Conservation (phyloP, 345 rosid genomes). For the Salix exigua region DNA sequence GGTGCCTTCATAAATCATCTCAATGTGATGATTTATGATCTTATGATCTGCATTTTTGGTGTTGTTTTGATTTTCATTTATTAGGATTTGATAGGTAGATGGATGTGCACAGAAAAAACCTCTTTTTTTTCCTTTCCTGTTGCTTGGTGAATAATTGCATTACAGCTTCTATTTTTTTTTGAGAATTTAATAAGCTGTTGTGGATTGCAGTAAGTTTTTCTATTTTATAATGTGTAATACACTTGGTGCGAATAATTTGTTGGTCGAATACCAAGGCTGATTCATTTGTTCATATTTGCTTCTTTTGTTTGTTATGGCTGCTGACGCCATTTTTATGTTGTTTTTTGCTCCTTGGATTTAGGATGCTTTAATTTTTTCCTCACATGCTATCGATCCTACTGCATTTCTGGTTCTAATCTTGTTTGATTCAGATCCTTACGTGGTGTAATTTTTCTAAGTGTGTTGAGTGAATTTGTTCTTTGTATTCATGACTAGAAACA, state of each 20-base stretch:
- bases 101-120: background rate
- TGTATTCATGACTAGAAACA: background rate
- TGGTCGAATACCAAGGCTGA: background rate
- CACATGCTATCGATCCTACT: background rate
- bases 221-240: background rate
- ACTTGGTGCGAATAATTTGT: background rate
- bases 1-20: no score
- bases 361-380: background rate
- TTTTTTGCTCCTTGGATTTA: slow-evolving; percentile 6
- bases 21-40: background rate
- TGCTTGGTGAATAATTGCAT: slow-evolving; percentile 1
- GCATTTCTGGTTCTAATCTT: background rate
- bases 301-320: background rate
- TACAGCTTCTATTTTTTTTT: background rate
- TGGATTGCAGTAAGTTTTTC: background rate
- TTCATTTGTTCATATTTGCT: background rate
- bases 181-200: background rate
- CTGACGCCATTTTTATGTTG: background rate
- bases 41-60: slow-evolving; percentile 10
- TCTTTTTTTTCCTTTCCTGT: no score
- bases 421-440: background rate
- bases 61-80: slow-evolving; percentile 1
- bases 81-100: background rate
- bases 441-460: background rate
- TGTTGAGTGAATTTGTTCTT: background rate